These are phyloP conservation scores for Aureobasidium sp. DNA, from an alignment of 2,329 filamentous ascomycete genomes.

Conservation along the genomic window DNA sequence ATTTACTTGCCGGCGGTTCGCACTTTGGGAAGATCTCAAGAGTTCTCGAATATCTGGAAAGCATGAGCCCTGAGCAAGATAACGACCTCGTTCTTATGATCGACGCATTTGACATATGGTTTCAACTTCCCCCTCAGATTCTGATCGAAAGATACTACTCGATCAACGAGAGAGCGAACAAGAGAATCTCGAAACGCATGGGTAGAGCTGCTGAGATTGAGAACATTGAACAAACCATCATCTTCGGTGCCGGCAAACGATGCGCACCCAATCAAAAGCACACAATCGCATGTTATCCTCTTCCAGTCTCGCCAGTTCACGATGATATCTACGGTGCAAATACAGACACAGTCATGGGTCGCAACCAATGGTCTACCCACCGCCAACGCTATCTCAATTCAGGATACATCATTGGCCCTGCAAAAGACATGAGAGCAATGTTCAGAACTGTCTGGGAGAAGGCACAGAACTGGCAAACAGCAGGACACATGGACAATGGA, in stretches of 20 bases:
- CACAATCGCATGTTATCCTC: slow-evolving; percentile 45
- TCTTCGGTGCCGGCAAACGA: slow-evolving; percentile 50
- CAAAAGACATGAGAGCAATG: slow-evolving; percentile 27
- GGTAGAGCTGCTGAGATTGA: slow-evolving; percentile 17
- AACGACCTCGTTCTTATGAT: slow-evolving; percentile 56
- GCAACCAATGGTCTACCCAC: slow-evolving; percentile 24
- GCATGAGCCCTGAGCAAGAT: slow-evolving; percentile 19
- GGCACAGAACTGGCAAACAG: slow-evolving; percentile 15
- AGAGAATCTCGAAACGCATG: slow-evolving; percentile 36
- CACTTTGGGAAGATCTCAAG: slow-evolving; percentile 25
- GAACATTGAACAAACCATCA: slow-evolving; percentile 45
- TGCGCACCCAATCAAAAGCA: slow-evolving; percentile 39
- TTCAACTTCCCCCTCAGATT: slow-evolving; percentile 59
- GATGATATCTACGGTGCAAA: slow-evolving; percentile 41
- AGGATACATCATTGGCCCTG: slow-evolving; percentile 40
- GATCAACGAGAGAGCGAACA: slow-evolving; percentile 37
- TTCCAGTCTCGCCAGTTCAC: slow-evolving; percentile 46
- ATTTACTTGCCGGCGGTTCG: slow-evolving; percentile 11
- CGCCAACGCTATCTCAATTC: slow-evolving; percentile 45
- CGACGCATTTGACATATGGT: slow-evolving; percentile 57
- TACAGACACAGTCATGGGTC: slow-evolving; percentile 42
- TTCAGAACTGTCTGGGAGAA: slow-evolving; percentile 34
- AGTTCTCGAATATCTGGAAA: slow-evolving; percentile 24
- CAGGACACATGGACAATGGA: slow-evolving; percentile 20
- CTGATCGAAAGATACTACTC: slow-evolving; percentile 52